Evolutionary conservation across 176 grass and related monocot species (phyloP).

Genomic region (Carex cristatella): DNA sequence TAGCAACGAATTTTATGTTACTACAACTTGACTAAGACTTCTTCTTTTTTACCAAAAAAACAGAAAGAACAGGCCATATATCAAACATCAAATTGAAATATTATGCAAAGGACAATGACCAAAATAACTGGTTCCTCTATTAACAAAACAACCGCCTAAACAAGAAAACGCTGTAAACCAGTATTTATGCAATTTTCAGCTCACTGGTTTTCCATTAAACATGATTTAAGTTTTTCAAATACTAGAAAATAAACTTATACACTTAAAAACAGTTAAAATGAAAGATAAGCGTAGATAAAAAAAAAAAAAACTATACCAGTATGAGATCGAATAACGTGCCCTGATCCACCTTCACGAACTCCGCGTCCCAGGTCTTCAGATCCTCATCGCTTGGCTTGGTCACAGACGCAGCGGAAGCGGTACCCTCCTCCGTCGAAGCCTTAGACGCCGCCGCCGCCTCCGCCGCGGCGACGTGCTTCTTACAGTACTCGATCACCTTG

Average conservation of each 20-base stretch:
- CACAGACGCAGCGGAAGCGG: slow-evolving; percentile 26
- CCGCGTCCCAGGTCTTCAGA: slow-evolving; percentile 48
- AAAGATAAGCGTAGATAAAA: not conserved
- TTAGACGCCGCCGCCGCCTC: slow-evolving; percentile 28
- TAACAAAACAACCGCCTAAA: not conserved
- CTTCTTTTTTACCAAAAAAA: too few relatives aligned
- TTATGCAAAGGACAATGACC: not conserved
- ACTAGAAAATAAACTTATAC: not conserved
- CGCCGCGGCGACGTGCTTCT: slow-evolving; percentile 43
- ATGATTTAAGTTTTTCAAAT: not conserved
- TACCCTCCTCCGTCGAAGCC: slow-evolving; percentile 10
- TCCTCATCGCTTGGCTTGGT: slow-evolving; percentile 33
- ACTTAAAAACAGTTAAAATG: not conserved
- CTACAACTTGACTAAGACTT: too few relatives aligned
- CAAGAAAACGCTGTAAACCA: not conserved
- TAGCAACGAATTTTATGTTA: not conserved
- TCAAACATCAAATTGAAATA: not conserved
- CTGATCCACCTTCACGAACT: slow-evolving; percentile 49
- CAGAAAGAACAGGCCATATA: not conserved
- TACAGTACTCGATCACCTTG: slow-evolving; percentile 51
- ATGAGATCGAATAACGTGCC: slow-evolving; percentile 56
- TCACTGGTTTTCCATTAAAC: not conserved
- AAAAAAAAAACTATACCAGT: slow-evolving; percentile 28
- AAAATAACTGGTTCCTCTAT: not conserved
- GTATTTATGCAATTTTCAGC: not conserved